Percentiles rank a stretch among this genome's conserved stretches.
Evolutionary conservation across 495 filamentous ascomycete species (phyloP).

Genomic region (Trypethelium eluteriae): DNA sequence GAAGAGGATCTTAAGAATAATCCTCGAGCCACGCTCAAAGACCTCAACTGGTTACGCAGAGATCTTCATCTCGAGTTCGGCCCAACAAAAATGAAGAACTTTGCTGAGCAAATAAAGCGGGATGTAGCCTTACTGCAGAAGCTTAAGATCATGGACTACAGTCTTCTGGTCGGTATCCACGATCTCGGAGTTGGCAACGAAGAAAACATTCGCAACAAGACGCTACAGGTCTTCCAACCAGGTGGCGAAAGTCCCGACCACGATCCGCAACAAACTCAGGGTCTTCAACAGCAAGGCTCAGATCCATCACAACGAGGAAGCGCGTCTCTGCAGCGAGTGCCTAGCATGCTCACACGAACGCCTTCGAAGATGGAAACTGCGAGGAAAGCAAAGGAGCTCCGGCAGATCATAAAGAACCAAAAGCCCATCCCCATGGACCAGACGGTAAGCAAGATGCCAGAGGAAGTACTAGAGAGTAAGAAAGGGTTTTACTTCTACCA

Average conservation of each 20-base stretch:
- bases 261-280: constrained; percentile 38
- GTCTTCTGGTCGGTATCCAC: constrained; percentile 88
- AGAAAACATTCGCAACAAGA: constrained; percentile 91
- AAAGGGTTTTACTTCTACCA: constrained; percentile 74
- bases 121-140: constrained; percentile 80
- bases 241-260: constrained; percentile 59
- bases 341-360: constrained; percentile 65
- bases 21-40: constrained; percentile 88
- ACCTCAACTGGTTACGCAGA: constrained; percentile 91
- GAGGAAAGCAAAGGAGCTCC: constrained; percentile 81
- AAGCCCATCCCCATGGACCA: constrained; percentile 85
- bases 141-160: constrained; percentile 98
- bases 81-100: constrained; percentile 71
- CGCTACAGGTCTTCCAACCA: constrained; percentile 89
- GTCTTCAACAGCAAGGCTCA: constrained; percentile 1
- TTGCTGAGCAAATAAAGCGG: constrained; percentile 77
- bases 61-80: constrained; percentile 81
- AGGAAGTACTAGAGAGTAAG: constrained; percentile 60
- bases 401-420: constrained; percentile 86
- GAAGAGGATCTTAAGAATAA: constrained; percentile 84
- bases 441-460: constrained; percentile 76
- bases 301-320: constrained; percentile 12
- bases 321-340: not conserved
- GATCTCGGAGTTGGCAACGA: constrained; percentile 84
- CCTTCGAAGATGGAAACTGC: constrained; percentile 91